A percentile compares a stretch with the other conserved stretches of the same genome.
Conservation (phyloP, 805 yeast genomes). For the Candida railenensis region DNA sequence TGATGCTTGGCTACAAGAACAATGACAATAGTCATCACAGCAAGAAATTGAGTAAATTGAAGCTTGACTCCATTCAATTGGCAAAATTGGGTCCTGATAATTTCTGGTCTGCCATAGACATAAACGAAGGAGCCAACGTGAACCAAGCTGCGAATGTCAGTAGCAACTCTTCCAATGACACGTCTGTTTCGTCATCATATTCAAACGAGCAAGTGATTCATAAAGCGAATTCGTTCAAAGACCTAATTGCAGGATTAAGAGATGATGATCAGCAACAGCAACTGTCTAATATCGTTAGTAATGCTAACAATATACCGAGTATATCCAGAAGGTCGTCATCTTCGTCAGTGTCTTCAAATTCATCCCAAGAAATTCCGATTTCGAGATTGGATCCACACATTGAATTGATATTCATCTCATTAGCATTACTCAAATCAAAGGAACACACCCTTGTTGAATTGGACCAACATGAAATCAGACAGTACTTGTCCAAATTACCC, state of each 20-base stretch:
- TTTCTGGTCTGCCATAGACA: constrained; percentile 51
- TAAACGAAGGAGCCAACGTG: constrained; percentile 14
- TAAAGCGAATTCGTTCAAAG: constrained; percentile 25
- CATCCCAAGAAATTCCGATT: constrained; percentile 40
- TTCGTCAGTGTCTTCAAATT: constrained; percentile 8
- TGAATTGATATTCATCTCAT: constrained; percentile 70
- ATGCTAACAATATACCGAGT: not conserved
- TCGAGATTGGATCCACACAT: constrained; percentile 71
- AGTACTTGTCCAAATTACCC: constrained; percentile 62
- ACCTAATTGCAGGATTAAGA: constrained; percentile 27
- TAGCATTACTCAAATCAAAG: constrained; percentile 78
- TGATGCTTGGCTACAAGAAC: constrained; percentile 60
- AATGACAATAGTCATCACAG: constrained; percentile 28
- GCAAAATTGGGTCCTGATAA: constrained; percentile 56
- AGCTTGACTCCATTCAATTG: constrained; percentile 26
- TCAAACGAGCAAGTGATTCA: constrained; percentile 1
- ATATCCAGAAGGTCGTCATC: constrained; percentile 9
- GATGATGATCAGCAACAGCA: constrained; percentile 5
- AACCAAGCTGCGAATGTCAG: not conserved
- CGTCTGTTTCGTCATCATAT: constrained; percentile 2
- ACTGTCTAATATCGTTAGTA: constrained; percentile 2
- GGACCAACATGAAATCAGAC: constrained; percentile 87
- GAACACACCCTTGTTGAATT: constrained; percentile 78
- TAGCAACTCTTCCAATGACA: not conserved
- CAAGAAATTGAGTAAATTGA: constrained; percentile 20